A percentile compares a stretch with the other conserved stretches of the same genome.
Evolutionary conservation across 2,329 filamentous ascomycete species (phyloP).

Genomic region (Colletotrichum tropicicola): DNA sequence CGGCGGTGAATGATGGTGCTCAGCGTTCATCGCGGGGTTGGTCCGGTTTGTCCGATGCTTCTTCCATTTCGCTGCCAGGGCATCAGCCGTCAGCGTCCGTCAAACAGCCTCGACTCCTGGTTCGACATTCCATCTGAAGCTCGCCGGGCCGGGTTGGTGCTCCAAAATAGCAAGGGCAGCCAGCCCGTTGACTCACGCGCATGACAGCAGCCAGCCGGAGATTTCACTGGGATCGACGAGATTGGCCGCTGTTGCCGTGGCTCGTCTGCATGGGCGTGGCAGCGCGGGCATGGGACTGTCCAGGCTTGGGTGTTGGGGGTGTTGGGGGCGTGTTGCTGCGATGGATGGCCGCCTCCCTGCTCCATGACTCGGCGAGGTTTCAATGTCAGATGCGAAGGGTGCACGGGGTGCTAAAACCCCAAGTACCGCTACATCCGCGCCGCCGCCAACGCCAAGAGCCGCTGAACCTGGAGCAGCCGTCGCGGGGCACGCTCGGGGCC

Average conservation of each 20-base stretch:
- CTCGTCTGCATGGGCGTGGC: conserved; percentile 7
- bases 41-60: neutral
- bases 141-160: neutral
- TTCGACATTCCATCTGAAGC: conserved; percentile 16
- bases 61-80: neutral
- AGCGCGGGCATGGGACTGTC: neutral
- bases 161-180: conserved; percentile 7
- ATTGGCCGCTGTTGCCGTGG: conserved; percentile 7
- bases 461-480: conserved; percentile 4
- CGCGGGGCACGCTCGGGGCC: conserved; percentile 8
- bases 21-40: neutral
- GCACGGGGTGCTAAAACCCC: conserved; percentile 4
- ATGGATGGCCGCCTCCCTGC: neutral
- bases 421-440: conserved; percentile 25
- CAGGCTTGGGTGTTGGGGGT: neutral
- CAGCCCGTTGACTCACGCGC: conserved; percentile 24
- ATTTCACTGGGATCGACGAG: conserved; percentile 9
- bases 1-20: neutral
- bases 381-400: conserved; percentile 13
- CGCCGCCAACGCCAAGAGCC: neutral
- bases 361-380: conserved; percentile 26
- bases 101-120: neutral
- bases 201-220: conserved; percentile 18
- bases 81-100: neutral
- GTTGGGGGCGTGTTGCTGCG: neutral